Evolutionary conservation across 805 yeast species (phyloP), one percentile per base, ranked within the genome.

Genomic region (Helenozyma rhizophorensis): DNA sequence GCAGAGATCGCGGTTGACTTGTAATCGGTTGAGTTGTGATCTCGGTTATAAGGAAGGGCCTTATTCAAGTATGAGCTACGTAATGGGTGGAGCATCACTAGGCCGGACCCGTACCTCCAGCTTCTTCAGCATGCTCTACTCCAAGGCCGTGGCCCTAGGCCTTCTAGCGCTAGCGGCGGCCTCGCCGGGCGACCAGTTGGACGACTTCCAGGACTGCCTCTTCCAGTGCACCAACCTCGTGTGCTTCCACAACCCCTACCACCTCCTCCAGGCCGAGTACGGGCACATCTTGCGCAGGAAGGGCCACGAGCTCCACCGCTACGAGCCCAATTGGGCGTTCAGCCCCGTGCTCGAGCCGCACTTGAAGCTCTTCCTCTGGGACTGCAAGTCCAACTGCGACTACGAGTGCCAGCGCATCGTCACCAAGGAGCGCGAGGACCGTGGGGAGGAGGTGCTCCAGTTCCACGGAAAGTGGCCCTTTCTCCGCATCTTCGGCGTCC

Each of bases 381-480:
- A 48, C 23, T 54, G 60, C 33, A 36, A 33, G 13, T 72, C 79
- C 18, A 80, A 93, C 51, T 93, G 98, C 60, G 97, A 93, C 59
- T 93, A 93, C 57, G 83, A 79, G 47, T 93, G 98, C 56, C 97
- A 93, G 56, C 78, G 87, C 35, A 53, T 76, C 7, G 65, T 90
- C 27, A 88, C 96, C 0, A 49, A 51, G 2, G 62, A 72, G 23
- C 65, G 95, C 14, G 58, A 62, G 11, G 43, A 36, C 0, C 43
- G 58, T 2, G 66, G 70, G n/a, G 68, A 72, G 38, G 80, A 77
- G 35, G 62, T 86, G 0, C 70, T 71, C 25, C 98, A 93, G 56
- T 93, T 86, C 60, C 96, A 93, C 57, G 98, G 98, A 0, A 93
- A 93, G 62, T 93, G 98, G 98, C 97, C 97, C 2, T 93, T 93